Evolutionary conservation across 441 rosid species (phyloP).

Genomic region (Brassica balearica): DNA sequence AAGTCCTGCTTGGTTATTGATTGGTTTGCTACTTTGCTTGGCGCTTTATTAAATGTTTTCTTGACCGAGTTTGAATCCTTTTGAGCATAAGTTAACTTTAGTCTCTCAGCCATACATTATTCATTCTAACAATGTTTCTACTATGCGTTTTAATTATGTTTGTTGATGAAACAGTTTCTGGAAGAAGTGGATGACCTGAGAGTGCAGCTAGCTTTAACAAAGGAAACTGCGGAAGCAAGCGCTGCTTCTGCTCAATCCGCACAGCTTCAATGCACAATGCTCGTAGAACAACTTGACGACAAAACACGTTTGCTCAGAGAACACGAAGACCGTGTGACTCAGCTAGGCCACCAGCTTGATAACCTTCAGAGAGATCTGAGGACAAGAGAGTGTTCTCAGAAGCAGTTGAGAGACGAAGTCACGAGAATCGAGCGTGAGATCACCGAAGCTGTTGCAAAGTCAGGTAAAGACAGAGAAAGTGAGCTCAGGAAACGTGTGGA

Average conservation of each 20-base stretch:
- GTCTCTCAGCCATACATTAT: background rate
- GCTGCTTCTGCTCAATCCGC: conserved; percentile 77
- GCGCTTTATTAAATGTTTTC: background rate
- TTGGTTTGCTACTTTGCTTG: background rate
- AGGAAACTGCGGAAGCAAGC: conserved; percentile 73
- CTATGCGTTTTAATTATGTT: background rate
- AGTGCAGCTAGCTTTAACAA: conserved; percentile 66
- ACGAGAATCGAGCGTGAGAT: conserved; percentile 76
- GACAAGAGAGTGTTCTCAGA: conserved; percentile 77
- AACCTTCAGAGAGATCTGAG: conserved; percentile 73
- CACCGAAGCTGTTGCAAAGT: conserved; percentile 66
- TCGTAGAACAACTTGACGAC: conserved; percentile 66
- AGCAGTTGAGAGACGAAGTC: conserved; percentile 82
- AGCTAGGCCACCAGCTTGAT: conserved; percentile 69
- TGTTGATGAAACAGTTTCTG: conserved; percentile 56
- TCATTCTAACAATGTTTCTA: conserved; percentile 9
- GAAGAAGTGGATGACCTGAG: conserved; percentile 68
- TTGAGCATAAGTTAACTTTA: background rate
- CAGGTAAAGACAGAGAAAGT: conserved; percentile 66
- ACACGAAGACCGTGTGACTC: conserved; percentile 73
- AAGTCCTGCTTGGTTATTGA: background rate
- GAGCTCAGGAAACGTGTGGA: conserved; percentile 70
- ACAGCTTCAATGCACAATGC: conserved; percentile 66
- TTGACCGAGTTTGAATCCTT: background rate
- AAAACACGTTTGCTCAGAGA: conserved; percentile 69